Conservation (phyloP, 495 filamentous ascomycete species). For the Aspergillus mulundensis region DNA sequence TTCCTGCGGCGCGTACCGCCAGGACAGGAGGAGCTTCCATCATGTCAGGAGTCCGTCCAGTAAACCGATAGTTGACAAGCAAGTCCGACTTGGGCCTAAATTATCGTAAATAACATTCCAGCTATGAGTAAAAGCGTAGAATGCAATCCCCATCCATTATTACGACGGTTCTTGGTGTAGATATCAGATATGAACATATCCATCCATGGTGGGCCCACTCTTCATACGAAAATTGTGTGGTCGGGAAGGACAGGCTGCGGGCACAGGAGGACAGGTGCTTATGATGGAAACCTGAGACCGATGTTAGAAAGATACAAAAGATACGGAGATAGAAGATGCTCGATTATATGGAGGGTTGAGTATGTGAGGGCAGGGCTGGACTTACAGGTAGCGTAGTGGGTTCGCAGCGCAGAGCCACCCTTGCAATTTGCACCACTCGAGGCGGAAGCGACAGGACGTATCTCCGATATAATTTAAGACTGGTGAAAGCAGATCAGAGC, state of each 20-base stretch:
- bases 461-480: not conserved
- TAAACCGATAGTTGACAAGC: not conserved
- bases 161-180: not conserved
- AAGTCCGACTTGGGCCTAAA: not conserved
- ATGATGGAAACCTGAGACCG: not conserved
- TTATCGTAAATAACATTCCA: not conserved
- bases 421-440: conserved; percentile 5
- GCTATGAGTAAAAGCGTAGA: conserved; percentile 5
- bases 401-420: not conserved
- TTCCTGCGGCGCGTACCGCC: conserved; percentile 12
- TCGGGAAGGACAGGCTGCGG: conserved; percentile 13
- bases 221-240: conserved; percentile 13
- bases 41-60: not conserved
- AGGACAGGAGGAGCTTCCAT: conserved; percentile 14
- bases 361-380: not conserved
- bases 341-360: not conserved
- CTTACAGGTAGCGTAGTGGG: conserved; percentile 1
- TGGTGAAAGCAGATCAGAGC: not conserved
- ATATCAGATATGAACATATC: conserved; percentile 16
- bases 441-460: conserved; percentile 2
- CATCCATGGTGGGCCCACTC: conserved; percentile 22
- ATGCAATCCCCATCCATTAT: conserved; percentile 9
- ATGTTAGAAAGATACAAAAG: conserved; percentile 7
- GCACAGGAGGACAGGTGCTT: conserved; percentile 11
- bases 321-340: not conserved